These are phyloP conservation scores for Heterobasidion irregulare DNA, from an alignment of 1,284 basidiomycete species.

Conservation along the genomic window DNA sequence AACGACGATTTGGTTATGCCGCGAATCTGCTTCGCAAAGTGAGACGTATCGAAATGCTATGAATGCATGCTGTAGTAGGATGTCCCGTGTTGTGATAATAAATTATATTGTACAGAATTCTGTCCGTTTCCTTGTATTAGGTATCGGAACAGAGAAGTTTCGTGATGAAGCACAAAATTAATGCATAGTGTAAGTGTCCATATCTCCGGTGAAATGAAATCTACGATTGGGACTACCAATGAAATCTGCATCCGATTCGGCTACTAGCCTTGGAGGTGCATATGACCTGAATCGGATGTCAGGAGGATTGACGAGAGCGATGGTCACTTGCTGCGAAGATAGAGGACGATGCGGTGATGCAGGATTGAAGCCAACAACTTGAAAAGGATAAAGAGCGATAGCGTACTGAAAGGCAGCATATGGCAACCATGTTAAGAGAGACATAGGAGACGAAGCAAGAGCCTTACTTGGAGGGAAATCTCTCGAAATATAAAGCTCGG, in stretches of 20 bases:
- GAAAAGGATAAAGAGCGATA: conserved; percentile 34
- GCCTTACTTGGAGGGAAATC: conserved; percentile 37
- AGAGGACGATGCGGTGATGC: conserved; percentile 21
- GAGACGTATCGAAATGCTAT: no score
- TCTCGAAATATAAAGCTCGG: conserved; percentile 47
- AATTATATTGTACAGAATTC: no score
- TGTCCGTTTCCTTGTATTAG: no score
- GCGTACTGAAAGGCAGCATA: conserved; percentile 29
- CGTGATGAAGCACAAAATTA: neutral
- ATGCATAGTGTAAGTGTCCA: conserved; percentile 1
- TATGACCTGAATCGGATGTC: conserved; percentile 36
- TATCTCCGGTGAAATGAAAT: conserved; percentile 1
- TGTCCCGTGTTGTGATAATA: no score
- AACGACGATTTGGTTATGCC: no score
- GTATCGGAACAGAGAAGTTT: neutral
- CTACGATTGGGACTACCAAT: neutral
- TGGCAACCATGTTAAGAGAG: conserved; percentile 5
- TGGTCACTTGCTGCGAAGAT: conserved; percentile 31
- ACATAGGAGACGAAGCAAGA: conserved; percentile 6
- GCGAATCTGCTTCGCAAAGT: no score
- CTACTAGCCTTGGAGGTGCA: conserved; percentile 34
- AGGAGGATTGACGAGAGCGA: conserved; percentile 32
- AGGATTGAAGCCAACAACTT: conserved; percentile 35
- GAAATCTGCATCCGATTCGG: neutral
- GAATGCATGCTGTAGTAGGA: no score